phyloP scores from a whole-genome alignment of 139 green algal genomes.

The Picochlorum sp. region DNA sequence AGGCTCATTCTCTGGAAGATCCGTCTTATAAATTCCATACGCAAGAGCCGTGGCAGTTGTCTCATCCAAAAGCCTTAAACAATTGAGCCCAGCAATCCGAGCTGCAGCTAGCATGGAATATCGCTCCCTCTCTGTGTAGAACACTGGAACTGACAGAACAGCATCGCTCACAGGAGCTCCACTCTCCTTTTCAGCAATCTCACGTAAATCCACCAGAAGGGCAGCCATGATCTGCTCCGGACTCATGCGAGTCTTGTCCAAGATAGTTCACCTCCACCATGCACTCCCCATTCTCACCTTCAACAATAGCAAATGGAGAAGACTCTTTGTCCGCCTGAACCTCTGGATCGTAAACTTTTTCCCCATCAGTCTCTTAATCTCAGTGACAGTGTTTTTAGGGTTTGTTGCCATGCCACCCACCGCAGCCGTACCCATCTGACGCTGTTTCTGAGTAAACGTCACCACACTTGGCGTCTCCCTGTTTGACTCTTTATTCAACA shows the following conservation, averaged over 20 bases:
- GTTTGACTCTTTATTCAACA: constrained; percentile 95
- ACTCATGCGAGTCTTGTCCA: constrained; percentile 43
- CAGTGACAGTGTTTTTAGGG: constrained; percentile 82
- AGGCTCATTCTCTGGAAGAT: constrained; percentile 79
- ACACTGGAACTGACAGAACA: constrained; percentile 85
- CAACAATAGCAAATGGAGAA: constrained; percentile 63
- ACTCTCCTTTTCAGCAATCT: constrained; percentile 78
- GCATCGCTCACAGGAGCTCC: constrained; percentile 77
- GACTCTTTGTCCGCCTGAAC: constrained; percentile 69
- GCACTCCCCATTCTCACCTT: constrained; percentile 63
- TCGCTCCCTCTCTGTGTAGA: constrained; percentile 76
- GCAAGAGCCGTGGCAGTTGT: constrained; percentile 89
- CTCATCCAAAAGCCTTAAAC: constrained; percentile 92
- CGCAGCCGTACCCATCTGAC: constrained; percentile 76
- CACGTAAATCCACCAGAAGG: constrained; percentile 83
- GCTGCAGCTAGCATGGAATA: constrained; percentile 72
- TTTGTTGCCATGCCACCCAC: constrained; percentile 70
- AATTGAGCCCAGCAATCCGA: constrained; percentile 76
- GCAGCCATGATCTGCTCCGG: constrained; percentile 77
- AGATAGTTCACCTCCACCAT: constrained; percentile 66
- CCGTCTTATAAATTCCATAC: constrained; percentile 99
- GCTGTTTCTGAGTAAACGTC: constrained; percentile 78
- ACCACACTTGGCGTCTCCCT: constrained; percentile 85
- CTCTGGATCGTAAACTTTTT: constrained; percentile 74
- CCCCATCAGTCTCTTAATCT: constrained; percentile 92